These are phyloP conservation scores for Cyberlindnera saturnus DNA, from an alignment of 805 yeast genomes.

Conservation along the genomic window DNA sequence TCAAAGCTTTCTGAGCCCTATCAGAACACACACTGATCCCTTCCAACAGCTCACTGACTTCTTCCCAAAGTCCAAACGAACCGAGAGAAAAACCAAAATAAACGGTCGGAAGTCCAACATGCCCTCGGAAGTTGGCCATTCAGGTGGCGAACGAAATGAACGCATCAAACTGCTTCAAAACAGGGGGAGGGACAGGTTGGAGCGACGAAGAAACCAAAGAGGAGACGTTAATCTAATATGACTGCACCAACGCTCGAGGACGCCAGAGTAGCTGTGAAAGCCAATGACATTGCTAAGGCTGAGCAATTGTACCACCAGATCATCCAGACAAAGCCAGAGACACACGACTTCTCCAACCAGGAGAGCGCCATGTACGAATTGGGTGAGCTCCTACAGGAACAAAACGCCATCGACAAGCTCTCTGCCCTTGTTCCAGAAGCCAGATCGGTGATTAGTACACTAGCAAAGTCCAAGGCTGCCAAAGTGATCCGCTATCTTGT, in stretches of 20 bases:
- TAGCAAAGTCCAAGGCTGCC: constrained; percentile 93
- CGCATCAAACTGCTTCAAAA: not conserved
- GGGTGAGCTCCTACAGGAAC: constrained; percentile 60
- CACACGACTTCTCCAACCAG: constrained; percentile 22
- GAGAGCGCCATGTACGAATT: constrained; percentile 52
- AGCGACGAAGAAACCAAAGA: not conserved
- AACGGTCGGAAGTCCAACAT: not conserved
- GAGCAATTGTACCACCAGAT: constrained; percentile 53
- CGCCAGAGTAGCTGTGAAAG: constrained; percentile 48
- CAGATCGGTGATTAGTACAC: constrained; percentile 61
- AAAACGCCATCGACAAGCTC: constrained; percentile 44
- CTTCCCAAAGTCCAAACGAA: not conserved
- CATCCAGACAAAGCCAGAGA: constrained; percentile 28
- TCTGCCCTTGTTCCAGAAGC: constrained; percentile 59
- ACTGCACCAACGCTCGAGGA: constrained; percentile 34
- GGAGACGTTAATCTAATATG: constrained; percentile 7
- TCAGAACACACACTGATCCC: too few species aligned
- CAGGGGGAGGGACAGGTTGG: not conserved
- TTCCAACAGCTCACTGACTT: too few species aligned
- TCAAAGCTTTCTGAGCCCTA: too few species aligned
- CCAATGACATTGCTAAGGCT: constrained; percentile 48
- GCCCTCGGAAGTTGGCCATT: too few species aligned
- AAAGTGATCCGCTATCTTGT: constrained; percentile 79
- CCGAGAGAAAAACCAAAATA: not conserved
- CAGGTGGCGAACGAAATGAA: constrained; percentile 2